phyloP scores from a whole-genome alignment of 176 grass and related monocot species.

The Panicum miliaceum region DNA sequence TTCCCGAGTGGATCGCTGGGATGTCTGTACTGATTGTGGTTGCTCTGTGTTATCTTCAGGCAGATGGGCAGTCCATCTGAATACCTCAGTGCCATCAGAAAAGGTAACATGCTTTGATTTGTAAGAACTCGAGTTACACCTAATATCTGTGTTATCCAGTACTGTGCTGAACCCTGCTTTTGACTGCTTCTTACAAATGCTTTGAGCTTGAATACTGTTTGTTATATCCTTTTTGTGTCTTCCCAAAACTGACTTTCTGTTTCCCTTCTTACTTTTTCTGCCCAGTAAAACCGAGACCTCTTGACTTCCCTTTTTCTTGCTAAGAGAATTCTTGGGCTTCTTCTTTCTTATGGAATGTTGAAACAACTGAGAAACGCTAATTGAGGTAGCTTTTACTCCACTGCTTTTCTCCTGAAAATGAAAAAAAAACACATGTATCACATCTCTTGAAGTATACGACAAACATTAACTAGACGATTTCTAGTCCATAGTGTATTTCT shows the following conservation, averaged over 20 bases:
- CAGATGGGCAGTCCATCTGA: slow-evolving; percentile 36
- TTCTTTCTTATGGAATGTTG: slow-evolving; percentile 55
- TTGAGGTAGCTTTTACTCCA: slow-evolving; percentile 37
- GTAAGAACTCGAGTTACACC: slow-evolving; percentile 28
- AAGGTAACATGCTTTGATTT: slow-evolving; percentile 70
- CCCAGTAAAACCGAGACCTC: slow-evolving; percentile 45
- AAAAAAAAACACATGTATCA: slow-evolving; percentile 29
- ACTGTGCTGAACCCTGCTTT: slow-evolving; percentile 31
- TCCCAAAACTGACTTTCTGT: slow-evolving; percentile 47
- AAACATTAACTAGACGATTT: neutral
- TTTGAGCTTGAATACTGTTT: slow-evolving; percentile 55
- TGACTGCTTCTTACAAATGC: slow-evolving; percentile 63
- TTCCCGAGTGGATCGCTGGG: slow-evolving; percentile 28
- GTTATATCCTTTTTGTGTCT: slow-evolving; percentile 49
- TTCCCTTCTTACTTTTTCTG: slow-evolving; percentile 55
- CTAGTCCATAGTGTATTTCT: neutral
- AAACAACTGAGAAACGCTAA: slow-evolving; percentile 59
- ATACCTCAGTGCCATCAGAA: slow-evolving; percentile 50
- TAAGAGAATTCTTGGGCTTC: slow-evolving; percentile 43
- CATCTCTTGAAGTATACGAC: neutral
- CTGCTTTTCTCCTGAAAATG: slow-evolving; percentile 63
- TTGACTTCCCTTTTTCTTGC: slow-evolving; percentile 57
- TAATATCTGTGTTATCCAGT: slow-evolving; percentile 33
- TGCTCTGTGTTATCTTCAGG: slow-evolving; percentile 48
- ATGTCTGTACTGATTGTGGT: slow-evolving; percentile 47